Evolutionary conservation across 163 green algal genomes (phyloP).

Genomic region (Prototheca cutis): DNA sequence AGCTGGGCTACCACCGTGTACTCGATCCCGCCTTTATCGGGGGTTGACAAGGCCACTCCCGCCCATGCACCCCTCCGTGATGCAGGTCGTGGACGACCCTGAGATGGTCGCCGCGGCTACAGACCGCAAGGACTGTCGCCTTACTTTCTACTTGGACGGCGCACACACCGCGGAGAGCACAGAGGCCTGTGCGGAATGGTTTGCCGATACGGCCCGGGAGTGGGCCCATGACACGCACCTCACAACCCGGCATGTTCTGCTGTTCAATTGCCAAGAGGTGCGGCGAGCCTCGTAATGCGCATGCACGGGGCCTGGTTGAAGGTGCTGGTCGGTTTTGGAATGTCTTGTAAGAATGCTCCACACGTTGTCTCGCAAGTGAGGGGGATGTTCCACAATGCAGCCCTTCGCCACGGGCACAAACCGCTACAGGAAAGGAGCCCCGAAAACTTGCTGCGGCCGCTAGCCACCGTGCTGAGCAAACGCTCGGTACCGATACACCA

Average conservation of each 20-base stretch:
- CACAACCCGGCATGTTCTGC: background rate
- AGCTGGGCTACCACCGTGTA: too few species aligned
- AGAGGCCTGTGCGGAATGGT: slow-evolving; percentile 80
- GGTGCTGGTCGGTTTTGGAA: too few species aligned
- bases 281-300: too few species aligned
- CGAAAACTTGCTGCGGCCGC: slow-evolving; percentile 51
- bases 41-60: too few species aligned
- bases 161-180: slow-evolving; percentile 95
- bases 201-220: slow-evolving; percentile 35
- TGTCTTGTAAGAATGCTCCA: too few species aligned
- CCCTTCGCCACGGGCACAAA: background rate
- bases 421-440: slow-evolving; percentile 65
- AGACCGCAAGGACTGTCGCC: slow-evolving; percentile 4
- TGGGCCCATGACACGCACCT: too few species aligned
- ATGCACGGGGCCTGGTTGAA: too few species aligned
- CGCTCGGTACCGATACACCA: slow-evolving; percentile 25
- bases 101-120: slow-evolving; percentile 2
- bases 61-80: background rate
- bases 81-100: slow-evolving; percentile 22
- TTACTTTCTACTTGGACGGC: slow-evolving; percentile 91
- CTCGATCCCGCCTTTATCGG: too few species aligned
- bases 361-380: too few species aligned
- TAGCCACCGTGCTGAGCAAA: slow-evolving; percentile 32
- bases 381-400: slow-evolving; percentile 7
- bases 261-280: slow-evolving; percentile 2